phyloP scores from a whole-genome alignment of 2,329 filamentous ascomycete species.

The Parastagonospora avenae region DNA sequence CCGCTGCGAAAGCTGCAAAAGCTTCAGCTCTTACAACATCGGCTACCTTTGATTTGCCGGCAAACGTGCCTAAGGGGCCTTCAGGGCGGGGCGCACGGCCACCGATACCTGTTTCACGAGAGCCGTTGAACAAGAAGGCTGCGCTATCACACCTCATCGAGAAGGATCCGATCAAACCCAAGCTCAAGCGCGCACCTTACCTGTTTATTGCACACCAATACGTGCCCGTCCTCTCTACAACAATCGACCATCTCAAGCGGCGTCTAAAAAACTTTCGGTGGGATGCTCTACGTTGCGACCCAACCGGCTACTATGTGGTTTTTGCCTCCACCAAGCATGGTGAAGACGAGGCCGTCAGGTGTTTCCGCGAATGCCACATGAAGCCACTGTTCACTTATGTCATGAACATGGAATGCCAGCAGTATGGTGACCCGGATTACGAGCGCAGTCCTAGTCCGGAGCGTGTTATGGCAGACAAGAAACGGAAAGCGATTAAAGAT shows the following conservation, averaged over 20 bases:
- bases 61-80: slow-evolving; percentile 85
- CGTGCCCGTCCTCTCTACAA: slow-evolving; percentile 85
- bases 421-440: slow-evolving; percentile 69
- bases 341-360: slow-evolving; percentile 79
- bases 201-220: slow-evolving; percentile 86
- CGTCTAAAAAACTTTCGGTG: slow-evolving; percentile 82
- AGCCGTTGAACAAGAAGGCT: slow-evolving; percentile 52
- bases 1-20: slow-evolving; percentile 33
- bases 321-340: slow-evolving; percentile 81
- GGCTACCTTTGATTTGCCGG: slow-evolving; percentile 65
- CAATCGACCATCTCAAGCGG: slow-evolving; percentile 88
- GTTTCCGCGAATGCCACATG: slow-evolving; percentile 77
- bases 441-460: slow-evolving; percentile 60
- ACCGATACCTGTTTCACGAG: slow-evolving; percentile 45
- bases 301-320: slow-evolving; percentile 87
- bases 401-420: slow-evolving; percentile 87
- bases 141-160: slow-evolving; percentile 61
- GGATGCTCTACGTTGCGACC: slow-evolving; percentile 81
- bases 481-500: slow-evolving; percentile 69
- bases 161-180: slow-evolving; percentile 67
- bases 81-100: slow-evolving; percentile 58
- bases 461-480: slow-evolving; percentile 54
- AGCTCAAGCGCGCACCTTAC: slow-evolving; percentile 80
- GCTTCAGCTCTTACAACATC: slow-evolving; percentile 26
- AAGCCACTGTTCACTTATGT: slow-evolving; percentile 88